phyloP scores from a whole-genome alignment of 1,284 basidiomycete species.

The Phlebopus sp. region DNA sequence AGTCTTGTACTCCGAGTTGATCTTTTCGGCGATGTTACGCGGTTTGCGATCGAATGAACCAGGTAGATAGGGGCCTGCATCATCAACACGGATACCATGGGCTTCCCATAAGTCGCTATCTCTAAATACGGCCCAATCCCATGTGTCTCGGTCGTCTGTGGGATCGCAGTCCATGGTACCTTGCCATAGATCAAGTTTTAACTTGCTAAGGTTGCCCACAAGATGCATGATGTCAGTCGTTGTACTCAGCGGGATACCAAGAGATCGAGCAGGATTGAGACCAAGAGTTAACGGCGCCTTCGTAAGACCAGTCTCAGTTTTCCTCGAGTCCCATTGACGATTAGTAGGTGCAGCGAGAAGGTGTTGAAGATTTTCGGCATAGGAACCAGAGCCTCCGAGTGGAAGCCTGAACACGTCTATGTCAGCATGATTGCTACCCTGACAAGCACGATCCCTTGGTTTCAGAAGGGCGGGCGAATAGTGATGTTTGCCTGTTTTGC shows the following conservation, averaged over 20 bases:
- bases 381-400: no score
- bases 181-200: constrained; percentile 27
- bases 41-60: constrained; percentile 34
- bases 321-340: constrained; percentile 5
- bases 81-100: constrained; percentile 28
- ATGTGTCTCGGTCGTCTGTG: background rate
- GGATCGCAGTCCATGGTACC: constrained; percentile 7
- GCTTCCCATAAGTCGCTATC: constrained; percentile 20
- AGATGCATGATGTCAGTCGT: constrained; percentile 31
- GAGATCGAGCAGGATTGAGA: background rate
- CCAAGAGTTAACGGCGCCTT: constrained; percentile 12
- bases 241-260: constrained; percentile 19
- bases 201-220: constrained; percentile 27
- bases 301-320: constrained; percentile 11
- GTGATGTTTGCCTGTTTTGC: constrained; percentile 16
- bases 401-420: constrained; percentile 2
- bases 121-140: constrained; percentile 1
- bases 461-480: constrained; percentile 20
- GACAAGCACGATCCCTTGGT: constrained; percentile 6
- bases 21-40: constrained; percentile 35
- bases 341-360: constrained; percentile 2
- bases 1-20: constrained; percentile 37
- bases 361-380: constrained; percentile 7
- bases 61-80: constrained; percentile 29
- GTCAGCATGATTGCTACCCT: constrained; percentile 12